Percentiles rank a stretch among this genome's conserved stretches.
Evolutionary conservation across 2,329 filamentous ascomycete genomes (phyloP).

Genomic region (Leptographium flavum): DNA sequence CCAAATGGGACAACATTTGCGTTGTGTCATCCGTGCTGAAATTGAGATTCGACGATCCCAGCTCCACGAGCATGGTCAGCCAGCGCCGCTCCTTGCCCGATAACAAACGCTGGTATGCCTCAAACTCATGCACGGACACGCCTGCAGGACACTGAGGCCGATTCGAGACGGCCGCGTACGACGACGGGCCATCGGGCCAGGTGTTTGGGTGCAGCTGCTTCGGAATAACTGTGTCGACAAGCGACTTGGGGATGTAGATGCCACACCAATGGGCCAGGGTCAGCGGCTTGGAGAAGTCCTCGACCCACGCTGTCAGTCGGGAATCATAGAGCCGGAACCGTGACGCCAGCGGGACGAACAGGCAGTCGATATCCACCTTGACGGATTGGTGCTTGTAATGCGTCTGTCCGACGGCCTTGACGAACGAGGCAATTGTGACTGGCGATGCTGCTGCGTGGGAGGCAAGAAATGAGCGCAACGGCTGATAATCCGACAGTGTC

Average conservation of each 20-base stretch:
- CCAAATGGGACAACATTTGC: slow-evolving; percentile 34
- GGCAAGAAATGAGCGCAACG: slow-evolving; percentile 3
- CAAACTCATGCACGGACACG: slow-evolving; percentile 36
- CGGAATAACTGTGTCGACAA: slow-evolving; percentile 21
- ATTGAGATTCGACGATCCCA: slow-evolving; percentile 41
- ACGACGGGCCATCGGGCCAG: slow-evolving; percentile 28
- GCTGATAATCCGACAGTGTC: slow-evolving; percentile 3
- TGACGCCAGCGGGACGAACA: slow-evolving; percentile 32
- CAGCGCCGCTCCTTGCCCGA: slow-evolving; percentile 32
- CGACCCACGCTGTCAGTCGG: slow-evolving; percentile 22
- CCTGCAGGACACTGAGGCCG: slow-evolving; percentile 31
- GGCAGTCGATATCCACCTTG: slow-evolving; percentile 22
- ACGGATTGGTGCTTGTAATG: slow-evolving; percentile 31
- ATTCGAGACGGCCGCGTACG: slow-evolving; percentile 37
- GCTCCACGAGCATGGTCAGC: slow-evolving; percentile 26
- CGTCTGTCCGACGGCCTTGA: slow-evolving; percentile 18
- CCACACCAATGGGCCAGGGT: slow-evolving; percentile 31
- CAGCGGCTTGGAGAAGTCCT: slow-evolving; percentile 14
- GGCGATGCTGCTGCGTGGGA: not conserved
- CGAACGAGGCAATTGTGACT: not conserved
- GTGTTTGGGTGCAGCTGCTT: slow-evolving; percentile 15
- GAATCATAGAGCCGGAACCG: slow-evolving; percentile 33
- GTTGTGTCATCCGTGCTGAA: slow-evolving; percentile 39
- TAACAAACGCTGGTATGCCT: slow-evolving; percentile 32
- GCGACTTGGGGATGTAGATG: slow-evolving; percentile 17